A percentile compares a stretch with the other conserved stretches of the same genome.
phyloP scores from a whole-genome alignment of 176 grass and related monocot genomes.

The Luzula sylvatica region DNA sequence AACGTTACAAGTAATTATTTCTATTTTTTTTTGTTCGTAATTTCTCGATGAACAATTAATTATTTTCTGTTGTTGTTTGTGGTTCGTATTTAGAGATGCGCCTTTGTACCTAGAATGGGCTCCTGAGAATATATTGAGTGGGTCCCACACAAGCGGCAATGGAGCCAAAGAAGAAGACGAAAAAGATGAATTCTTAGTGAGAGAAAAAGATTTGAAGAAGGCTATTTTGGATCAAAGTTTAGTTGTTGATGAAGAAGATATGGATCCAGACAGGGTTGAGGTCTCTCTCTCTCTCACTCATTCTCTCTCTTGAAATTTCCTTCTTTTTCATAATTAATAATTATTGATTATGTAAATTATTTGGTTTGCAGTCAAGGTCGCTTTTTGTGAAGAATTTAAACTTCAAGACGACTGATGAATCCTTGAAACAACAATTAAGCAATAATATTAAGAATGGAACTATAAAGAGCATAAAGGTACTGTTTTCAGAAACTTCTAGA shows the following conservation, averaged over 20 bases:
- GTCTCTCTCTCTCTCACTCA: constrained; percentile 28
- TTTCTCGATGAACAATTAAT: constrained; percentile 4
- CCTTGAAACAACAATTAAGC: constrained; percentile 65
- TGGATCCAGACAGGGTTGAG: constrained; percentile 92
- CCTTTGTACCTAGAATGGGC: constrained; percentile 96
- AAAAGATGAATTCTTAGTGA: constrained; percentile 27
- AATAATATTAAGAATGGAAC: constrained; percentile 54
- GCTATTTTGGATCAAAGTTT: constrained; percentile 69
- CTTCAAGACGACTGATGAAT: constrained; percentile 84
- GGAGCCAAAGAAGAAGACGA: constrained; percentile 60
- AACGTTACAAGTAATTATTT: constrained; percentile 77
- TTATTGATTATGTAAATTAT: not conserved
- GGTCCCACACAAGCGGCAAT: constrained; percentile 22
- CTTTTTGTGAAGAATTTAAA: constrained; percentile 96
- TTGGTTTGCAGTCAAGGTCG: constrained; percentile 67
- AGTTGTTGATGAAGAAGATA: constrained; percentile 68
- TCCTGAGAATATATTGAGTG: constrained; percentile 70
- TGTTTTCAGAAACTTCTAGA: not conserved
- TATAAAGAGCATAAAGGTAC: constrained; percentile 85
- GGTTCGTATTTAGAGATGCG: constrained; percentile 47
- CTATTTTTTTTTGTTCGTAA: constrained; percentile 9
- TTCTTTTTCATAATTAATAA: not conserved
- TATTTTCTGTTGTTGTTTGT: constrained; percentile 8
- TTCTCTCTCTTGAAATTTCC: not conserved
- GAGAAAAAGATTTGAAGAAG: constrained; percentile 64